A percentile compares a stretch with the other conserved stretches of the same genome.
phyloP scores from a whole-genome alignment of 2,329 filamentous ascomycete genomes.

The Alternaria incomplexa region DNA sequence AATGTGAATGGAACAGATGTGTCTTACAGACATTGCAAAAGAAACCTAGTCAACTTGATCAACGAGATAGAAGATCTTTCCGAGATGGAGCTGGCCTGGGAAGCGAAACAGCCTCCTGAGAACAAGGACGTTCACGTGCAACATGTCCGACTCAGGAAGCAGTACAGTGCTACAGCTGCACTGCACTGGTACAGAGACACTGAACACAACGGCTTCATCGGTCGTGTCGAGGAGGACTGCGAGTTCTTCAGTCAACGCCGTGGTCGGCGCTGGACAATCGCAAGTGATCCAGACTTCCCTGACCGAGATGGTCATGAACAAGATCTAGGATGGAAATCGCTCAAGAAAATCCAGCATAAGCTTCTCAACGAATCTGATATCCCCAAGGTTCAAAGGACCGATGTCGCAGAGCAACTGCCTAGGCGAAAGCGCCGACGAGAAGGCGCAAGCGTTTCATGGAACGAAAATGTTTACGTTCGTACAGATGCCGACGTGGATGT shows the following conservation, averaged over 20 bases:
- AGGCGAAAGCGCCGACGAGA: constrained; percentile 9
- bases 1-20: neutral
- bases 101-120: neutral
- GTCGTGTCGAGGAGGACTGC: neutral
- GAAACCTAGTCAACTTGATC: neutral
- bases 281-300: neutral
- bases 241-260: neutral
- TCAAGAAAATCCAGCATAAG: neutral
- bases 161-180: neutral
- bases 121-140: neutral
- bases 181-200: neutral
- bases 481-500: constrained; percentile 12
- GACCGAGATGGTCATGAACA: neutral
- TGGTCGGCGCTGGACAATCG: neutral
- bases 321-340: neutral
- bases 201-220: neutral
- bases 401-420: neutral
- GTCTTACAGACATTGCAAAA: neutral
- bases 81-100: neutral
- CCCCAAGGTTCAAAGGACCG: neutral
- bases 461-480: constrained; percentile 2
- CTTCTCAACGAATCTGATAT: neutral
- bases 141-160: neutral
- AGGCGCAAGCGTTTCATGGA: neutral
- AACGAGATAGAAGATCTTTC: neutral